Evolutionary conservation across 129 eudicot genomes (phyloP).

Genomic region (Gnaphalium uliginosum): DNA sequence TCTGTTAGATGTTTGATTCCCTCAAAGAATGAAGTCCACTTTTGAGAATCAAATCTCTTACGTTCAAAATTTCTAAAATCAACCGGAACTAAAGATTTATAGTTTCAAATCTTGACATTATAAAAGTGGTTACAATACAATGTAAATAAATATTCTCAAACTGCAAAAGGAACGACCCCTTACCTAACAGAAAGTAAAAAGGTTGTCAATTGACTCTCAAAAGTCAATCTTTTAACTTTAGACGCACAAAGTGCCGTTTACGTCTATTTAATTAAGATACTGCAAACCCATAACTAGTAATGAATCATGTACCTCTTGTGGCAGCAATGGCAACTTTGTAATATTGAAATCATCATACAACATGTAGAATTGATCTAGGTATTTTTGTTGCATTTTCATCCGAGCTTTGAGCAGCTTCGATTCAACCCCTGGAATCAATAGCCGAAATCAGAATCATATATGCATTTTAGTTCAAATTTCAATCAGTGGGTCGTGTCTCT

Average conservation of each 20-base stretch:
- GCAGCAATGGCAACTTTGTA: slow-evolving; percentile 84
- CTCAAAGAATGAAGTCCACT: neutral
- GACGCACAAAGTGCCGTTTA: neutral
- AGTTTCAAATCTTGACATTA: slow-evolving; percentile 8
- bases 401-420: slow-evolving; percentile 98
- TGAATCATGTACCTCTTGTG: slow-evolving; percentile 68
- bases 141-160: neutral
- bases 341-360: slow-evolving; percentile 93
- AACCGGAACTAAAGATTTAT: neutral
- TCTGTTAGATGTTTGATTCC: neutral
- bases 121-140: neutral
- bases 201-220: neutral
- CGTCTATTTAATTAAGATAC: neutral
- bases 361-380: slow-evolving; percentile 91
- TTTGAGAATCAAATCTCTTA: neutral
- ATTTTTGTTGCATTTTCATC: slow-evolving; percentile 96
- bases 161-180: neutral
- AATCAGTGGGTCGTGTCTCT: neutral
- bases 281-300: slow-evolving; percentile 18
- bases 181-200: neutral
- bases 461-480: neutral
- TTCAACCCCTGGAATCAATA: slow-evolving; percentile 52
- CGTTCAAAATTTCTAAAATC: neutral
- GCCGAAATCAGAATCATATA: neutral
- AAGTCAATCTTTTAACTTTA: slow-evolving; percentile 15